Base-by-base conservation (phyloP, 352 stramenopile genomes). In the Pythium aristosporum region DNA sequence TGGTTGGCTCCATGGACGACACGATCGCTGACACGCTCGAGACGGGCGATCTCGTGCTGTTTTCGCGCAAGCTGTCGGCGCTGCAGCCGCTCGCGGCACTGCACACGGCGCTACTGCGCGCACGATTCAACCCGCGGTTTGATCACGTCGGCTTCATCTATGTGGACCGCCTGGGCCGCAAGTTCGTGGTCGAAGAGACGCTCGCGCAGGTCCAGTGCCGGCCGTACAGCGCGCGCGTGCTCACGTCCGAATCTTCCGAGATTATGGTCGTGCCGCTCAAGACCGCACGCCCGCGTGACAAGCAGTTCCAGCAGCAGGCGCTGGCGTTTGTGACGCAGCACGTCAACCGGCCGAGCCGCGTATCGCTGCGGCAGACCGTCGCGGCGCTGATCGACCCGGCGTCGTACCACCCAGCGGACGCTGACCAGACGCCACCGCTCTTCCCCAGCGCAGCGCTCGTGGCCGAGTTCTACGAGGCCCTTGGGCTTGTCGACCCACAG, bases 131-230 rank as follows among this genome's bases (percentile, higher is more conserved):
- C n/a, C 74, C 82, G 18, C 85, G 78, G 50, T 95, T 91, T 59
- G 86, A 95, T 60, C 85, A 94, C 67, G 87, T 82, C 39, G 87
- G 87, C 0, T 89, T 87, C 75, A 70, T 95, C 55, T 89, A 88
- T 58, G 85, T 94, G 47, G 83, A 95, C 61, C 77, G 81, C 34
- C 63, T 95, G 49, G 87, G 87, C 2, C 81, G 82, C 63, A 92
- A 92, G 62, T 95, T 90, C 41, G 75, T 95, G 23, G 80, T 94
- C 39, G 87, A 95, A 67, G 87, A 95, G 66, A 94, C 85, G 69
- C 77, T 91, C 49, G 58, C 71, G 44, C 82, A 87, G 50, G 82
- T 95, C 47, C 80, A 91, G 59, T 93, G 85, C 61, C 80, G 83
- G 13, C 81, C 84, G 6, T 95, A 94, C 69, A 85, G 76, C 28